These are phyloP conservation scores for Fraxinus albicans DNA, from an alignment of 305 asterid genomes.

Conservation along the genomic window DNA sequence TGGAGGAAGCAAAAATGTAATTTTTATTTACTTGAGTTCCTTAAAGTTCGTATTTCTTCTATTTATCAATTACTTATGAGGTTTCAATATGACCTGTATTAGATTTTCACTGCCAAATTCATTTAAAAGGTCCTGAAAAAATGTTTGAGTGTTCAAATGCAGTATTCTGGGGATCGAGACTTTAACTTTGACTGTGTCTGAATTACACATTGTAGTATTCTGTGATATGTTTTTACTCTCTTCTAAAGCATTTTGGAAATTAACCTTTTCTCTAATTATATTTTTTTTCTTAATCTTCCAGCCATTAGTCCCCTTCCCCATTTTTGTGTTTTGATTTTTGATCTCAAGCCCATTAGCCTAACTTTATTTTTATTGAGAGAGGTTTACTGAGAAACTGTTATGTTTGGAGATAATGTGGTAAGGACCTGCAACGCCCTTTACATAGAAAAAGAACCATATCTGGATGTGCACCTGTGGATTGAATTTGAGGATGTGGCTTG, in stretches of 20 bases:
- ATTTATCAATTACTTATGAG: slow-evolving; percentile 11
- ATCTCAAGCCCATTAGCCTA: slow-evolving; percentile 1
- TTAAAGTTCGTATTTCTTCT: slow-evolving; percentile 17
- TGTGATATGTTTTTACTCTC: not conserved
- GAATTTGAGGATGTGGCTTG: slow-evolving; percentile 20
- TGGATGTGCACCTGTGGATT: slow-evolving; percentile 11
- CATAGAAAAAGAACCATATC: not conserved
- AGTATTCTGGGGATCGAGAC: not conserved
- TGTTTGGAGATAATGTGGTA: slow-evolving; percentile 8
- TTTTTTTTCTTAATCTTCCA: not conserved
- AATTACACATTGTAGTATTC: not conserved
- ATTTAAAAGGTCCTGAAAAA: not conserved
- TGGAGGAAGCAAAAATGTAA: slow-evolving; percentile 97
- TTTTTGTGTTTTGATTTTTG: slow-evolving; percentile 9
- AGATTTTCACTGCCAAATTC: slow-evolving; percentile 17
- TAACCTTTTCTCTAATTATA: not conserved
- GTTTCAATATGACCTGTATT: slow-evolving; percentile 12
- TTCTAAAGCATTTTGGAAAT: not conserved
- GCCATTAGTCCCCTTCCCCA: not conserved
- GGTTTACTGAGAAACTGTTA: slow-evolving; percentile 7
- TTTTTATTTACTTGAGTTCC: slow-evolving; percentile 28
- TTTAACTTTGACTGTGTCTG: not conserved
- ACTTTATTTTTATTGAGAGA: not conserved
- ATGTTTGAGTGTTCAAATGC: not conserved
- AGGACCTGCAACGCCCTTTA: slow-evolving; percentile 15